A percentile compares a stretch with the other conserved stretches of the same genome.
phyloP scores from a whole-genome alignment of 2,329 filamentous ascomycete species.

The Neofusicoccum sp. region DNA sequence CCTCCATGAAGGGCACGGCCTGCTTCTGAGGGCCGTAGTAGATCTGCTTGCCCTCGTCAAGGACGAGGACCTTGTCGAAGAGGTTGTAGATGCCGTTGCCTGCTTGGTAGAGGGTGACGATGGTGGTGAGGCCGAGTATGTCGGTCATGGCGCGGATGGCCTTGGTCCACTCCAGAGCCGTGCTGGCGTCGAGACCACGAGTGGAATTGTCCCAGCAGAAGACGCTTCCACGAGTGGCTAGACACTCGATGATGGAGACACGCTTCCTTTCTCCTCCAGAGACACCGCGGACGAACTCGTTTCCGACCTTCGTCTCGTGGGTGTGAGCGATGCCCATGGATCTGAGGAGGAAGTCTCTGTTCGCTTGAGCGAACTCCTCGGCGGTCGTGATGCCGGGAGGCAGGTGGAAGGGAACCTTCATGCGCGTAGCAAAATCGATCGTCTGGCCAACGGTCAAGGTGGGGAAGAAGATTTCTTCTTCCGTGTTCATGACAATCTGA shows the following conservation, averaged over 20 bases:
- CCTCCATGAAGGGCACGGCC: slow-evolving; percentile 67
- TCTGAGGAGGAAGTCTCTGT: slow-evolving; percentile 57
- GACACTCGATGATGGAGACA: slow-evolving; percentile 67
- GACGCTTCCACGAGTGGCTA: slow-evolving; percentile 61
- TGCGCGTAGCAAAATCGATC: slow-evolving; percentile 57
- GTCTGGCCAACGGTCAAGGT: slow-evolving; percentile 53
- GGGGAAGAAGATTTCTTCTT: slow-evolving; percentile 57
- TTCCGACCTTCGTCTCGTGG: slow-evolving; percentile 66
- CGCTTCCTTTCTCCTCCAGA: slow-evolving; percentile 70
- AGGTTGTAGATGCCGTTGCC: slow-evolving; percentile 55
- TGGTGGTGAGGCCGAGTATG: slow-evolving; percentile 69
- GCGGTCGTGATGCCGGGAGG: slow-evolving; percentile 48
- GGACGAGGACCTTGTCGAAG: slow-evolving; percentile 73
- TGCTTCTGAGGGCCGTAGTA: slow-evolving; percentile 66
- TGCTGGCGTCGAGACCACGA: slow-evolving; percentile 76
- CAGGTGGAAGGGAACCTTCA: slow-evolving; percentile 58
- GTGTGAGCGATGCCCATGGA: slow-evolving; percentile 55
- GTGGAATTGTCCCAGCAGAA: slow-evolving; percentile 65
- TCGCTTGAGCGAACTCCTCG: slow-evolving; percentile 52
- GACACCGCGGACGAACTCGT: slow-evolving; percentile 67
- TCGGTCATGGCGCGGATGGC: slow-evolving; percentile 81
- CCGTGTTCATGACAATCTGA: slow-evolving; percentile 61
- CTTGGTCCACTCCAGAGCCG: slow-evolving; percentile 76
- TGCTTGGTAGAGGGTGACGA: slow-evolving; percentile 66
- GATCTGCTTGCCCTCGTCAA: slow-evolving; percentile 77